These are phyloP conservation scores for Gomphus bonarii DNA, from an alignment of 1,284 basidiomycete species.

Conservation along the genomic window DNA sequence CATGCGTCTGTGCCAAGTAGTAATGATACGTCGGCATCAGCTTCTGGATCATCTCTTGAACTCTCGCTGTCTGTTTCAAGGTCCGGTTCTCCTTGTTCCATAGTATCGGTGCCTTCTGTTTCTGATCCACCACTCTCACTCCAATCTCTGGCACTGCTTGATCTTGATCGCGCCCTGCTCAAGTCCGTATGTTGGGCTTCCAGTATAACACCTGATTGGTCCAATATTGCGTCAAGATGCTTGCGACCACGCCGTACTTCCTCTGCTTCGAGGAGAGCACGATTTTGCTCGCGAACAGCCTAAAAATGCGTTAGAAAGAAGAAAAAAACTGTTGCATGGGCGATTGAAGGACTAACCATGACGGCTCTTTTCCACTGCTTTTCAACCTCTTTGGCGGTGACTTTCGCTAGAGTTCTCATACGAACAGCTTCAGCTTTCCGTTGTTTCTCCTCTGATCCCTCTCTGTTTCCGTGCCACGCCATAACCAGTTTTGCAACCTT, in stretches of 20 bases:
- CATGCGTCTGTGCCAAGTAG: constrained; percentile 5
- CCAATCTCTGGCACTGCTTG: constrained; percentile 6
- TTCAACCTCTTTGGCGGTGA: constrained; percentile 59
- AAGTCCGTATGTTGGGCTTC: constrained; percentile 75
- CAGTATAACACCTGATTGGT: constrained; percentile 82
- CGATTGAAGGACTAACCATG: constrained; percentile 45
- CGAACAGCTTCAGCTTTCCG: constrained; percentile 59
- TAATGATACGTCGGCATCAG: constrained; percentile 9
- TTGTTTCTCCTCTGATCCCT: constrained; percentile 51
- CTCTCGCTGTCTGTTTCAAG: constrained; percentile 14
- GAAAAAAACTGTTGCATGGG: not conserved
- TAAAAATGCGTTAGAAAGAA: constrained; percentile 18
- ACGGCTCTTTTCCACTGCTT: constrained; percentile 88
- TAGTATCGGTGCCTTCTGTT: constrained; percentile 22
- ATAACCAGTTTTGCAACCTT: constrained; percentile 33
- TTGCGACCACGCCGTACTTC: constrained; percentile 64
- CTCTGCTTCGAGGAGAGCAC: constrained; percentile 48
- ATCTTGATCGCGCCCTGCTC: constrained; percentile 28
- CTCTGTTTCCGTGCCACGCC: constrained; percentile 25
- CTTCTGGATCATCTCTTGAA: not conserved
- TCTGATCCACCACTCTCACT: constrained; percentile 4
- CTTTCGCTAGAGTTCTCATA: constrained; percentile 58
- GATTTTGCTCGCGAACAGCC: constrained; percentile 66
- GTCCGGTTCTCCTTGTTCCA: constrained; percentile 21
- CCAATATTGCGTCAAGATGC: constrained; percentile 84